Base-by-base conservation (phyloP, 2,329 filamentous ascomycete species). In the Trichoderma arundinaceum region DNA sequence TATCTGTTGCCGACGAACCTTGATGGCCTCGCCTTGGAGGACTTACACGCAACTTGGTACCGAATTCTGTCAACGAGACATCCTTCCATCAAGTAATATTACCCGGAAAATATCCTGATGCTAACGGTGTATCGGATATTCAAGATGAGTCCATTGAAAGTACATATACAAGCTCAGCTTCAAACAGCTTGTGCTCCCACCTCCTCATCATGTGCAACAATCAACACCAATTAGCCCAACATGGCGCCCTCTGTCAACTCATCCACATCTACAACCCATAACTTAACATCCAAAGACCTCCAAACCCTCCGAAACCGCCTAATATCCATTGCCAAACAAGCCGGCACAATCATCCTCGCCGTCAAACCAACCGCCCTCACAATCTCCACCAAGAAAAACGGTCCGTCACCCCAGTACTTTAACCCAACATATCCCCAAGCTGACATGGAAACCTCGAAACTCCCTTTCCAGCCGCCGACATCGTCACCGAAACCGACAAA, bases 1-100 rank as follows among this genome's bases (percentile, higher is more conserved):
- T 59, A 48, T 59, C 56, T 59, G n/a, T 13, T 59, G 43, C 56
- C 56, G 56, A 48, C 41, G 54, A 17, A 46, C n/a, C 41, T 58
- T 58, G 54, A 58, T 46, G 38, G 54, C 32, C 41, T 43, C 22
- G 22, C 22, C 22, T 28, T 28, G 22, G 22, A 28, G 2, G 22
- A 43, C 53, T 17, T 38, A 56, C 15, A 17, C 7, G 53, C 2
- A 12, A 12, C 15, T 2, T n/a, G 13, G 7, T 57, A n/a, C 17
- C 4, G 3, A 38, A 4, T 6, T n/a, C 35, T n/a, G 46, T 22
- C 32, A 1, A 46, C 12, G 46, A 15, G 39, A 13, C 7, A 28
- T 5, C 6, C 15, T 19, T 17, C 13, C 8, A 6, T 12, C 1
- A 12, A 6, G 2, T 9, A 12, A 33, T 33, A 2, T 9, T 8